Evolutionary conservation across 2,329 filamentous ascomycete genomes (phyloP), one percentile per base, ranked within the genome.

Genomic region (Podosphaera xanthii): DNA sequence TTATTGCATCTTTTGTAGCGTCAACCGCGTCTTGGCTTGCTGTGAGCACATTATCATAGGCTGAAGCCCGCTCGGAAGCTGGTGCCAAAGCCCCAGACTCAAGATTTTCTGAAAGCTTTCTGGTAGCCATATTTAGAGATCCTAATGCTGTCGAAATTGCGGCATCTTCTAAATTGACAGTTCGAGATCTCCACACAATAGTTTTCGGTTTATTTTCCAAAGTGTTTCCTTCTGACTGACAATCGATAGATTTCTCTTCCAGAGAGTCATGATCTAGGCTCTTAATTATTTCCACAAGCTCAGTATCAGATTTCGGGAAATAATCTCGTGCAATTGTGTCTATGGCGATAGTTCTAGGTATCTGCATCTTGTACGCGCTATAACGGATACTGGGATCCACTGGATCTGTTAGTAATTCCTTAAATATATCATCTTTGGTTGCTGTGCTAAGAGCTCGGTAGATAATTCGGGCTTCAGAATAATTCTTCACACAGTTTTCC

Each of bases 371-470:
- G 70, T 97, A 97, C 22, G 92, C 89, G 42, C 90, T 90, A 70
- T 94, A 97, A 63, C 91, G 84, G 66, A 98, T 87, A 62, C 89
- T 94, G 1, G 90, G 90, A 69, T 98, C 92, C 62, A 95, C 83
- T 3, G 86, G 94, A 66, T 86, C 83, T 55, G 84, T 81, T 60
- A 98, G 74, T 33, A 96, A 77, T 62, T 97, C 91, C 68, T 86
- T 89, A 75, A 87, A 92, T 42, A 86, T 75, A 60, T 95, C 91
- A 62, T 81, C 83, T 68, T 82, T 84, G 62, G 73, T 80, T 62
- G 78, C 75, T 35, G 77, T 76, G 22, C 82, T 76, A 50, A 98
- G 75, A 0, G 86, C 82, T 61, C 79, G 83, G 73, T 97, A 98
- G 65, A 95, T 84, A 60, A 95, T 77, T 62, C 87, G 80, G 30